phyloP scores from a whole-genome alignment of 2,329 filamentous ascomycete genomes.

The Fusarium subtropicale region DNA sequence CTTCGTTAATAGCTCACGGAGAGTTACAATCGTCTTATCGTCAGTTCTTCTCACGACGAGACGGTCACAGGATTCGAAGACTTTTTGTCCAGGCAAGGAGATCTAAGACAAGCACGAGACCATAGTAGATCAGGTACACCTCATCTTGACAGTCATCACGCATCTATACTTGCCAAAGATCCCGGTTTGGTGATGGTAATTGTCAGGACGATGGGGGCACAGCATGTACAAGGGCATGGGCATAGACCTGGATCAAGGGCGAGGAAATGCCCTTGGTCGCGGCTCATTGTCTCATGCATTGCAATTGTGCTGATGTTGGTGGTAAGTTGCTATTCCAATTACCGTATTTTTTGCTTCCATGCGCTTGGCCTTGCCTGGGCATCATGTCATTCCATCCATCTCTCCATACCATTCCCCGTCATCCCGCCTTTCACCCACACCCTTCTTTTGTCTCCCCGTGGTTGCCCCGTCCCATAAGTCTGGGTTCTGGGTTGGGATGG shows the following conservation, averaged over 20 bases:
- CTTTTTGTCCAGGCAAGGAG: neutral
- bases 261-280: conserved; percentile 29
- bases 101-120: conserved; percentile 25
- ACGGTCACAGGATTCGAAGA: conserved; percentile 6
- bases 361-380: conserved; percentile 19
- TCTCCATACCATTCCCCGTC: conserved; percentile 34
- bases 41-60: neutral
- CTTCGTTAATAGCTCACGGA: neutral
- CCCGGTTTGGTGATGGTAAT: conserved; percentile 16
- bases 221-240: conserved; percentile 18
- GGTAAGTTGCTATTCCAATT: conserved; percentile 39
- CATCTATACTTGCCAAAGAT: neutral
- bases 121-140: conserved; percentile 7
- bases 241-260: conserved; percentile 23
- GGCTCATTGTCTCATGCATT: conserved; percentile 23
- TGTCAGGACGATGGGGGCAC: conserved; percentile 32
- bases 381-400: conserved; percentile 33
- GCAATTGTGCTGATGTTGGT: conserved; percentile 36
- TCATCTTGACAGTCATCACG: conserved; percentile 11
- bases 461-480: conserved; percentile 31
- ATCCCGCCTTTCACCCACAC: conserved; percentile 42
- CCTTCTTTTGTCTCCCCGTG: conserved; percentile 26
- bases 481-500: conserved; percentile 24
- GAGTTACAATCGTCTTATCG: conserved; percentile 12
- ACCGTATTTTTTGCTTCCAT: conserved; percentile 8